These are phyloP conservation scores for Akanthomyces dipterigenus DNA, from an alignment of 2,329 filamentous ascomycete species.

Conservation along the genomic window DNA sequence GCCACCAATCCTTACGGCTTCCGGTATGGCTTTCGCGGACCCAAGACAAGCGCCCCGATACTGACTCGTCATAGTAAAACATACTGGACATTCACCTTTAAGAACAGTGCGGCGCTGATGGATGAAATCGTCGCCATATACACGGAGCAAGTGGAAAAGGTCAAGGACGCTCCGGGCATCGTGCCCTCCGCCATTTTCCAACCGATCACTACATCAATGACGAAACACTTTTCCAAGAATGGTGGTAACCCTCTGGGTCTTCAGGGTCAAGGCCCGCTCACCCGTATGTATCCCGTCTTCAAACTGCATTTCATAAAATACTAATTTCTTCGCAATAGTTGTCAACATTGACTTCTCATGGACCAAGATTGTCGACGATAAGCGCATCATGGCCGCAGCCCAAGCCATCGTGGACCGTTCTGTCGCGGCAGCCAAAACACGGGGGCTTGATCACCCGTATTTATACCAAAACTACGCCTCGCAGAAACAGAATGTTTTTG, in stretches of 20 bases:
- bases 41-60: not conserved
- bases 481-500: slow-evolving; percentile 32
- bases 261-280: slow-evolving; percentile 20
- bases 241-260: slow-evolving; percentile 28
- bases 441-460: slow-evolving; percentile 28
- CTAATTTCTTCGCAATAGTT: slow-evolving; percentile 12
- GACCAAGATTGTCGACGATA: slow-evolving; percentile 26
- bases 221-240: slow-evolving; percentile 26
- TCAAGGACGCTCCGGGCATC: slow-evolving; percentile 18
- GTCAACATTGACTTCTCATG: slow-evolving; percentile 22
- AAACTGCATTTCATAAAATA: not conserved
- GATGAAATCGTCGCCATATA: slow-evolving; percentile 18
- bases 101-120: slow-evolving; percentile 17
- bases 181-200: slow-evolving; percentile 29
- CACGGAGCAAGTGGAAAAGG: slow-evolving; percentile 17
- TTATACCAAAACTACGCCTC: slow-evolving; percentile 43
- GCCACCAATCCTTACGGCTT: slow-evolving; percentile 19
- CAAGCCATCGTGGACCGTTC: slow-evolving; percentile 22
- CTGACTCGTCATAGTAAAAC: slow-evolving; percentile 15
- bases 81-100: slow-evolving; percentile 18
- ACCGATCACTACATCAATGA: slow-evolving; percentile 32
- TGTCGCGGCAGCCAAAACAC: slow-evolving; percentile 22
- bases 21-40: slow-evolving; percentile 13
- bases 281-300: slow-evolving; percentile 10
- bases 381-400: slow-evolving; percentile 21